These are phyloP conservation scores for Citrus reticulata DNA, from an alignment of 345 rosid species.

Conservation along the genomic window DNA sequence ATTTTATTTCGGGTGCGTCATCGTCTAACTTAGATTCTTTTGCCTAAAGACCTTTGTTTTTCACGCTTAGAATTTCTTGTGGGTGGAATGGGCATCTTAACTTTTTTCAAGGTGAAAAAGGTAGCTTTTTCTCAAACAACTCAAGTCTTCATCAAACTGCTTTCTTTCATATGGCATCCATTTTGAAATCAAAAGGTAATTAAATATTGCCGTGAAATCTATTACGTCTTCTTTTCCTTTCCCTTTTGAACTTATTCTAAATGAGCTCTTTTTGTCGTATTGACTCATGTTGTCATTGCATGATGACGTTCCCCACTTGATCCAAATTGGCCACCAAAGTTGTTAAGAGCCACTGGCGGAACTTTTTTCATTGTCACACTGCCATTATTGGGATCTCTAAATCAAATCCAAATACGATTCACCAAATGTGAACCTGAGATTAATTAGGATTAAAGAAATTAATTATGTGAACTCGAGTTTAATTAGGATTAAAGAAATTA, in stretches of 20 bases:
- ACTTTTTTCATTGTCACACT: not conserved
- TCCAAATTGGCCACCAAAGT: not conserved
- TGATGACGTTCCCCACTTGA: constrained; percentile 17
- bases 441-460: not conserved
- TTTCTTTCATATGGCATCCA: not conserved
- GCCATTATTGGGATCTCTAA: constrained; percentile 12
- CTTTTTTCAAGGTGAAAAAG: not conserved
- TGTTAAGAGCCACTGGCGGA: not conserved
- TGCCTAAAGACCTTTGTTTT: not conserved
- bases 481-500: not conserved
- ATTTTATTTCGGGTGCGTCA: not conserved
- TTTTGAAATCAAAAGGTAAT: not conserved
- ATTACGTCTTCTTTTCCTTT: not conserved
- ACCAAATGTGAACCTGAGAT: not conserved
- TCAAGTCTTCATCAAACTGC: not conserved
- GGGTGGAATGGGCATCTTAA: constrained; percentile 4
- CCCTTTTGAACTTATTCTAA: constrained; percentile 1
- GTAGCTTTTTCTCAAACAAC: not conserved
- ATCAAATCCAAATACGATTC: not conserved
- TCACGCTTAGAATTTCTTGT: not conserved
- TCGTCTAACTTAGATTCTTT: too few species aligned
- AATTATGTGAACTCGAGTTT: not conserved
- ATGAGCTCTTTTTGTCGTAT: constrained; percentile 11
- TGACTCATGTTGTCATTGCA: not conserved
- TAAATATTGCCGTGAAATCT: not conserved